Evolutionary conservation across 768 basidiomycete species (phyloP).

Genomic region (Xerocomellus intermedius): DNA sequence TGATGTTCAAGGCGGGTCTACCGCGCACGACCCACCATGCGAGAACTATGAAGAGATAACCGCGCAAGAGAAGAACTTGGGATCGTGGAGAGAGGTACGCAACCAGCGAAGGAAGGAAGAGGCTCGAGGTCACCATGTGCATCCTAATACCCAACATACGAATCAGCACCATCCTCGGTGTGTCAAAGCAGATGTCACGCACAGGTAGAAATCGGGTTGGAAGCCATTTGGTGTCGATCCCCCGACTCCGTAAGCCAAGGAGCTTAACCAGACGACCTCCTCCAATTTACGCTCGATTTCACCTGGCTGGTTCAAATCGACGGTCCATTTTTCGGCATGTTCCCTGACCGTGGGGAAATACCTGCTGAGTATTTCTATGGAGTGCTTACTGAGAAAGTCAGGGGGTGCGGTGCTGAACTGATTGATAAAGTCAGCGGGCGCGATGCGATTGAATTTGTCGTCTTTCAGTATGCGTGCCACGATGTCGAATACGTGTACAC

Average conservation of each 20-base stretch:
- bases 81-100: constrained; percentile 12
- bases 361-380: neutral
- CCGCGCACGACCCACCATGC: constrained; percentile 32
- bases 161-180: neutral
- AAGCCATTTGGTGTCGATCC: constrained; percentile 54
- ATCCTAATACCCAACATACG: constrained; percentile 11
- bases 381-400: constrained; percentile 24
- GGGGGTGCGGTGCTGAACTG: constrained; percentile 15
- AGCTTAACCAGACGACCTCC: constrained; percentile 57
- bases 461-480: constrained; percentile 54
- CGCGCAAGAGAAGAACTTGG: constrained; percentile 29
- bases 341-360: constrained; percentile 1
- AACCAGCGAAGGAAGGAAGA: constrained; percentile 30
- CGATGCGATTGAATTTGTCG: constrained; percentile 24
- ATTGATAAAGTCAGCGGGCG: constrained; percentile 15
- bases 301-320: constrained; percentile 34
- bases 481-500: constrained; percentile 44
- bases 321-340: constrained; percentile 42
- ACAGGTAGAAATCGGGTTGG: constrained; percentile 50
- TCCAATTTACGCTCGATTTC: constrained; percentile 56
- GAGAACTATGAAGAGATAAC: constrained; percentile 25
- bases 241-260: constrained; percentile 54
- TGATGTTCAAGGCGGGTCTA: constrained; percentile 31
- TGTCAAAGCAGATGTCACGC: neutral
- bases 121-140: constrained; percentile 31